phyloP scores from a whole-genome alignment of 1,139 yeast species.

The Yamadazyma trypodendri region DNA sequence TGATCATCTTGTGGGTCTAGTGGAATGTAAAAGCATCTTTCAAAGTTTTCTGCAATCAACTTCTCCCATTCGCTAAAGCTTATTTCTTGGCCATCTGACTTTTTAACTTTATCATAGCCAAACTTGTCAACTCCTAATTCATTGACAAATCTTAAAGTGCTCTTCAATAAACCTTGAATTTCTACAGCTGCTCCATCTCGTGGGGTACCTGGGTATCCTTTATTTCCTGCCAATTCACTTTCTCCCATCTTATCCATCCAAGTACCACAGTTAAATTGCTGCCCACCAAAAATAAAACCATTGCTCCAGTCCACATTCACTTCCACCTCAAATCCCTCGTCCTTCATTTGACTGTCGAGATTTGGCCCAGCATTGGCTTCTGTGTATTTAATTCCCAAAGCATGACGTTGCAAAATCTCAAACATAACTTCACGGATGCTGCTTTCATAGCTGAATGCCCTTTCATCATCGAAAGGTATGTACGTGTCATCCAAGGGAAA shows the following conservation, averaged over 20 bases:
- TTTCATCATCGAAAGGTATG: constrained; percentile 63
- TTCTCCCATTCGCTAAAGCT: constrained; percentile 67
- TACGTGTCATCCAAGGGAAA: constrained; percentile 89
- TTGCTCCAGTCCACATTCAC: constrained; percentile 83
- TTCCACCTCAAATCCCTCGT: constrained; percentile 86
- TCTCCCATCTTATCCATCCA: constrained; percentile 99
- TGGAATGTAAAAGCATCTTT: constrained; percentile 76
- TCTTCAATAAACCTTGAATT: constrained; percentile 83
- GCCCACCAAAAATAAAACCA: constrained; percentile 89
- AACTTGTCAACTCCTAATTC: constrained; percentile 45
- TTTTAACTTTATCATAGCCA: constrained; percentile 51
- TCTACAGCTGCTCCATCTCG: constrained; percentile 97
- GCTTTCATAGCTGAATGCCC: constrained; percentile 72
- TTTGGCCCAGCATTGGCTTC: constrained; percentile 94
- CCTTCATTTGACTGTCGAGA: constrained; percentile 88
- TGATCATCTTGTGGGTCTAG: constrained; percentile 49
- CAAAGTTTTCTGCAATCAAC: constrained; percentile 70
- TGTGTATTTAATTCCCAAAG: constrained; percentile 79
- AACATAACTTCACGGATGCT: constrained; percentile 74
- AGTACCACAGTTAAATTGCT: constrained; percentile 91
- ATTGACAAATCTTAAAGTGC: constrained; percentile 77
- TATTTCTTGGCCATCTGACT: constrained; percentile 57
- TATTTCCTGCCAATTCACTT: constrained; percentile 74
- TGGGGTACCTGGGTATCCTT: constrained; percentile 95
- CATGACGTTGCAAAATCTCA: constrained; percentile 84